These are phyloP conservation scores for Zoysia japonica DNA, from an alignment of 176 grass and related monocot species.

Conservation along the genomic window DNA sequence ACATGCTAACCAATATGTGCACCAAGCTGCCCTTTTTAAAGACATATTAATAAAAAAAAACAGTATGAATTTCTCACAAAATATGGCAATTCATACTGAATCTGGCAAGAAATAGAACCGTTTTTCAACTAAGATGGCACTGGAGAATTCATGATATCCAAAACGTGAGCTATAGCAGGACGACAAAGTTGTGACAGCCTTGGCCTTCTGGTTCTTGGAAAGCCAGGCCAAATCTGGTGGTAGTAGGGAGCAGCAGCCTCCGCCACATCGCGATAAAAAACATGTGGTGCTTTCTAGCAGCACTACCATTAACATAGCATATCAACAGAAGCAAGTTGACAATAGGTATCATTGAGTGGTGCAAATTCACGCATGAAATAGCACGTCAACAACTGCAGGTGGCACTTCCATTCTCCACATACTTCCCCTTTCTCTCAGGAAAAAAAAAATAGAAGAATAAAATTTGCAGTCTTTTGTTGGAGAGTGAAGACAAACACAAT, in stretches of 20 bases:
- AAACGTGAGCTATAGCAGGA: background rate
- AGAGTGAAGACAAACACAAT: background rate
- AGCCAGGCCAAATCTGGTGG: background rate
- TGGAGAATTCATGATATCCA: conserved; percentile 13
- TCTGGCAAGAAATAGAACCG: background rate
- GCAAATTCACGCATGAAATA: background rate
- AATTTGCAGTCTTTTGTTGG: background rate
- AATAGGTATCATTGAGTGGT: conserved; percentile 6
- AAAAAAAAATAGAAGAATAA: background rate
- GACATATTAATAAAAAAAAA: background rate
- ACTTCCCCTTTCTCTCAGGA: background rate
- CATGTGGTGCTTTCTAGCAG: conserved; percentile 34
- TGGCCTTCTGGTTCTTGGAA: conserved; percentile 32
- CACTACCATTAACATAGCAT: conserved; percentile 32
- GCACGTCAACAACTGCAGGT: background rate
- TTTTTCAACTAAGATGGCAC: background rate
- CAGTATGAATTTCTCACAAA: background rate
- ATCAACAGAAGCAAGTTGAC: conserved; percentile 21
- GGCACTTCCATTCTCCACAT: background rate
- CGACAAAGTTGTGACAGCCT: background rate
- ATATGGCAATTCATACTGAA: background rate
- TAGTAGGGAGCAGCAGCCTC: background rate
- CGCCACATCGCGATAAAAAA: conserved; percentile 23
- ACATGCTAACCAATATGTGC: too few species aligned
- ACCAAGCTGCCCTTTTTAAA: too few species aligned